phyloP scores from a whole-genome alignment of 768 basidiomycete genomes.

The Suillus lakei region DNA sequence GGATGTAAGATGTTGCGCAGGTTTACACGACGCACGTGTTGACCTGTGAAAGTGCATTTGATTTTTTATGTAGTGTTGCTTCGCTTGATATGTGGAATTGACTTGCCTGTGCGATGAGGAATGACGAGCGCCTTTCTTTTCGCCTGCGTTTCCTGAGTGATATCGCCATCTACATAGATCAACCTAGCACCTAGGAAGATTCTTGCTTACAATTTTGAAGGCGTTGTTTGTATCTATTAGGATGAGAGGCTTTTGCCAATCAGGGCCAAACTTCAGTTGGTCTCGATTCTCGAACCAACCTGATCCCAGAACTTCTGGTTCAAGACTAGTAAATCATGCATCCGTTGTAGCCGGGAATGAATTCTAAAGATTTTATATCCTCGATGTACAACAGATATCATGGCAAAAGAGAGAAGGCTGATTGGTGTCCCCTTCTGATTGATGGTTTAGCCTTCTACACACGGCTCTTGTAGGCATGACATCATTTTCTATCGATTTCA shows the following conservation, averaged over 20 bases:
- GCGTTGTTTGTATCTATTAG: constrained; percentile 6
- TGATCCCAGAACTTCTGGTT: background rate
- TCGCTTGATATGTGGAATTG: background rate
- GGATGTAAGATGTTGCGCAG: constrained; percentile 76
- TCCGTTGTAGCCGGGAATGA: no score
- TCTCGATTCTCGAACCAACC: no score
- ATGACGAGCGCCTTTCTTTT: constrained; percentile 12
- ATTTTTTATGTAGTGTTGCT: background rate
- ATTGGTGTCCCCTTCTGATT: no score
- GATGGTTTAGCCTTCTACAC: no score
- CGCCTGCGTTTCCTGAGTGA: constrained; percentile 32
- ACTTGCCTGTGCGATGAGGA: constrained; percentile 24
- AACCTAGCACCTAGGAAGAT: background rate
- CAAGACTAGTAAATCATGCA: background rate
- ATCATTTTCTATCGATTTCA: background rate
- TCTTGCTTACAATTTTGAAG: no score
- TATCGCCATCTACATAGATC: constrained; percentile 8
- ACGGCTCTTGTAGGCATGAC: no score
- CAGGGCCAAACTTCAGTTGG: background rate
- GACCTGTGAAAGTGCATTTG: constrained; percentile 37
- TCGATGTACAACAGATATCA: no score
- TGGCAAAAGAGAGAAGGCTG: no score
- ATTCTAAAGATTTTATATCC: no score
- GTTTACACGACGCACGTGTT: constrained; percentile 31
- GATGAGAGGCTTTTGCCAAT: background rate